A percentile compares a stretch with the other conserved stretches of the same genome.
Evolutionary conservation across 2,329 filamentous ascomycete species (phyloP).

Genomic region (Fusarium mangiferae): DNA sequence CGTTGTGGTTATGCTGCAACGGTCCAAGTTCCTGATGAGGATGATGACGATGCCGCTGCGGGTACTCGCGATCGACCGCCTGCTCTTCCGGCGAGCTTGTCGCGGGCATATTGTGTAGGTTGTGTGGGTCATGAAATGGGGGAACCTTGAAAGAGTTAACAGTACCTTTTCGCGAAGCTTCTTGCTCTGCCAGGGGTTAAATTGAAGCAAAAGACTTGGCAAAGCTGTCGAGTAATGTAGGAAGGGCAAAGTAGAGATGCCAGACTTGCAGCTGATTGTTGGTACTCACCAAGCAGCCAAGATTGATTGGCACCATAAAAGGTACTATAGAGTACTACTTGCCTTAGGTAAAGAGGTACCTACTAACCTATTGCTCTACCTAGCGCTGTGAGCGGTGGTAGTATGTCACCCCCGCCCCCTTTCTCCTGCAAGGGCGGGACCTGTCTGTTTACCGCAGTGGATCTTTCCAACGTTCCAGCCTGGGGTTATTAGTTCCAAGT

Average conservation of each 20-base stretch:
- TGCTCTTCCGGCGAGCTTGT: slow-evolving; percentile 39
- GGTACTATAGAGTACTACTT: neutral
- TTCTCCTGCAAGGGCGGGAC: slow-evolving; percentile 12
- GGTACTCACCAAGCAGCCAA: neutral
- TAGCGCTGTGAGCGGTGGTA: neutral
- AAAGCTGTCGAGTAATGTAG: neutral
- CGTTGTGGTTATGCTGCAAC: slow-evolving; percentile 13
- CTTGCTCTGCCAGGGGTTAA: slow-evolving; percentile 11
- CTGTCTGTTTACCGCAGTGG: neutral
- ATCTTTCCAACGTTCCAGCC: slow-evolving; percentile 4
- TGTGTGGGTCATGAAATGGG: slow-evolving; percentile 42
- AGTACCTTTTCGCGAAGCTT: slow-evolving; percentile 30
- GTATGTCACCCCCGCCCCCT: slow-evolving; percentile 12
- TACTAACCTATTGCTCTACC: neutral
- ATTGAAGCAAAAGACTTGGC: slow-evolving; percentile 34
- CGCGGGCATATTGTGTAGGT: slow-evolving; percentile 39
- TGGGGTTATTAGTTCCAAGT: slow-evolving; percentile 31
- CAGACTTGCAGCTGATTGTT: neutral
- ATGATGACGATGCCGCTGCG: slow-evolving; percentile 22
- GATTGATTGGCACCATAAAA: neutral
- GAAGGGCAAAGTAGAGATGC: neutral
- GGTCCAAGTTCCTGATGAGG: slow-evolving; percentile 33
- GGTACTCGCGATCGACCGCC: slow-evolving; percentile 36
- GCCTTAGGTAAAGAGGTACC: neutral
- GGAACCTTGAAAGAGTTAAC: slow-evolving; percentile 9